A percentile compares a stretch with the other conserved stretches of the same genome.
Conservation (phyloP, 768 basidiomycete genomes). For the Serendipita indica region DNA sequence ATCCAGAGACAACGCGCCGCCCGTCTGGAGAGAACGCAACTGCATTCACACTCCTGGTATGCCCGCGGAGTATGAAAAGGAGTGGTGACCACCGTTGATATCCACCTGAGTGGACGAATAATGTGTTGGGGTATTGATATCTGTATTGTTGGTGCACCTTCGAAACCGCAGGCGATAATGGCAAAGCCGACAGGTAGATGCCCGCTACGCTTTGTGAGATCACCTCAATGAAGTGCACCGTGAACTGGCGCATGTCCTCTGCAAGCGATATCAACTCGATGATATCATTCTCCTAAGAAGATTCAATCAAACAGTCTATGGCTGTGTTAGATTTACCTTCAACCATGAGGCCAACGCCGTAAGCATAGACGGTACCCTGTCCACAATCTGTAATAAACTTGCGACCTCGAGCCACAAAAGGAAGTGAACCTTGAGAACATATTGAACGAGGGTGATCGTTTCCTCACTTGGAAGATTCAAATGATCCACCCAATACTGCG, state of each 20-base stretch:
- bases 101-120: not conserved
- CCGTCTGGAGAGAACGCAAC: slow-evolving; percentile 13
- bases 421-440: not conserved
- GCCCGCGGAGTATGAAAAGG: not conserved
- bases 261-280: not conserved
- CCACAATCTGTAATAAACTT: not conserved
- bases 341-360: not conserved
- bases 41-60: not conserved
- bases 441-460: not conserved
- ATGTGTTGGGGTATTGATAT: not conserved
- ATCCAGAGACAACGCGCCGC: slow-evolving; percentile 7
- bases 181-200: slow-evolving; percentile 13
- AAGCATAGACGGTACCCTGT: not conserved
- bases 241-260: not conserved
- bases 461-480: not conserved
- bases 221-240: not conserved
- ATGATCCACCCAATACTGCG: not conserved
- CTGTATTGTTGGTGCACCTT: not conserved
- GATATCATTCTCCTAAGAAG: not conserved
- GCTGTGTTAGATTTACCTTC: too few relatives aligned
- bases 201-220: slow-evolving; percentile 11
- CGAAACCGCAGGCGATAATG: slow-evolving; percentile 16
- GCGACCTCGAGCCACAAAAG: not conserved
- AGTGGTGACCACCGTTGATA: not conserved
- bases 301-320: too few relatives aligned